Conservation (phyloP, 257 asterid species). For the Solanum etuberosum region DNA sequence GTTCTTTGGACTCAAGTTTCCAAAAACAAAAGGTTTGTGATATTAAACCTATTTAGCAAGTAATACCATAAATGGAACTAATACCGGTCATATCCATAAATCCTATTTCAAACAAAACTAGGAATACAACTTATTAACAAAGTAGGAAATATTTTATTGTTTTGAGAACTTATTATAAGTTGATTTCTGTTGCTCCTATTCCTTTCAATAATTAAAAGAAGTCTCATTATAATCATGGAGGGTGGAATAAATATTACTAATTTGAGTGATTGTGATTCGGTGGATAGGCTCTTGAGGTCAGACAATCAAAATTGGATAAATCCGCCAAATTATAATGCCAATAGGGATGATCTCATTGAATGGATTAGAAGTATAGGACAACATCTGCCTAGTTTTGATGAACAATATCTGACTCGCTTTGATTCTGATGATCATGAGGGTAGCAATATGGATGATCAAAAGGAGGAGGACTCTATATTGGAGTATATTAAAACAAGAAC, state of each 20-base stretch:
- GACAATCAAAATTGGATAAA: not conserved
- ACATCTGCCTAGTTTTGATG: no score
- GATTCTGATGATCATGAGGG: not conserved
- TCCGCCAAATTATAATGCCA: not conserved
- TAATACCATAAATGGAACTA: not conserved
- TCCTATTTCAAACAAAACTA: not conserved
- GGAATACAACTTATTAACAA: not conserved
- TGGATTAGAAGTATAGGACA: no score
- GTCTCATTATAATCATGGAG: not conserved
- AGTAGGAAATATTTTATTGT: not conserved
- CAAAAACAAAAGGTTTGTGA: not conserved
- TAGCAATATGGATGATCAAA: not conserved
- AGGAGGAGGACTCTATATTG: not conserved
- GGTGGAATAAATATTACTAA: no score
- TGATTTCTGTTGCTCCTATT: not conserved
- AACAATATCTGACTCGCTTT: not conserved
- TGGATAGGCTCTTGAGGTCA: not conserved
- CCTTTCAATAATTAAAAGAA: not conserved
- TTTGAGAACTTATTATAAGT: not conserved
- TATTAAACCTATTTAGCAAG: not conserved
- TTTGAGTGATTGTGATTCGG: not conserved
- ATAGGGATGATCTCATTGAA: no score
- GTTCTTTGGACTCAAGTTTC: not conserved
- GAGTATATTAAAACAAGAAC: no score
- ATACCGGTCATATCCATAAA: not conserved